Base-by-base conservation (phyloP, 1,139 yeast genomes). In the Nematodospora anomalae region DNA sequence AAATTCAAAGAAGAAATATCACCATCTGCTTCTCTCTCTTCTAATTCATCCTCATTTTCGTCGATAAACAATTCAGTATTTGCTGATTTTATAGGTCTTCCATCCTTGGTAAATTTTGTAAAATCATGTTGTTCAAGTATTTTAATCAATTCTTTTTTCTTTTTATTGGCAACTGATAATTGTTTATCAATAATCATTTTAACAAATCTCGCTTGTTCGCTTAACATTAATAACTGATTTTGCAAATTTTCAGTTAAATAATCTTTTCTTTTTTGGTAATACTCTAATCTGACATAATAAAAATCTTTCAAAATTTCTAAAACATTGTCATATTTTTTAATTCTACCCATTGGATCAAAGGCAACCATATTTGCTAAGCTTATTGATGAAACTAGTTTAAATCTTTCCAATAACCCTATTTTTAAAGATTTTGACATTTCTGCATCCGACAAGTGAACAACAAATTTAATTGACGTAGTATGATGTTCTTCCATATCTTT, bases 401-500 rank as follows among this genome's bases (percentile, higher is more conserved):
- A 94, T 55, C 90, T 74, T 55, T 86, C 95, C 48, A 85, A 74
- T 36, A 88, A 71, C 0, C 98, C 98, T 20, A 83, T 75, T 36
- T 71, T 69, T 43, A 75, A 67, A 1, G 95, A 76, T 50, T 86
- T 86, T 25, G 68, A 74, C 97, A 94, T 90, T 55, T 92, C 96
- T 36, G 81, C 92, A 35, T 73, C 75, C 13, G 80, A 65, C 45
- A 94, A 64, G 30, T 80, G 87, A 23, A 94, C 77, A 22, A 87
- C 78, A 55, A 94, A 94, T 47, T 81, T 79, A 45, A 92, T 80
- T 28, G 82, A 84, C 40, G 81, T 72, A 6, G 89, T 86, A 58
- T 92, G 97, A 55, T 92, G 96, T 57, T 92, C 98, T 50, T 85
- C 90, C 80, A 90, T 79, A 62, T 92, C 97, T 49, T 88, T 90